Percentiles rank a stretch among this genome's conserved stretches.
Conservation (phyloP, 192 early-diverging fungal species). For the Rhizophlyctis rosea region DNA sequence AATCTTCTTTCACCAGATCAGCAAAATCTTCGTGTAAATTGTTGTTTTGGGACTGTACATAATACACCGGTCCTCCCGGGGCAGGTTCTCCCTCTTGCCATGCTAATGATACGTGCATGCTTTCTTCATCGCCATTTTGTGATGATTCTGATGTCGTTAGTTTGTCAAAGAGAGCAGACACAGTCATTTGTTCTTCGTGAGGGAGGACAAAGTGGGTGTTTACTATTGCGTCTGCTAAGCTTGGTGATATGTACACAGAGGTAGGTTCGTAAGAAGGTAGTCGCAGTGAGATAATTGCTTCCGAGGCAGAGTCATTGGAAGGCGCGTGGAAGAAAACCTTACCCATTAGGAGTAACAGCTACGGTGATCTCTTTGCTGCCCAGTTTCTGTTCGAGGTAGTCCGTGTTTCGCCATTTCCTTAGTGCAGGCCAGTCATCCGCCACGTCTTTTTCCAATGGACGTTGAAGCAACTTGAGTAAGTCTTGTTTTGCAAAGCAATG, state of each 20-base stretch:
- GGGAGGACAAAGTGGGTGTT: slow-evolving; percentile 45
- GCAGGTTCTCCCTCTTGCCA: slow-evolving; percentile 9
- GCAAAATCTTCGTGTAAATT: slow-evolving; percentile 36
- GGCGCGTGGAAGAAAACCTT: neutral
- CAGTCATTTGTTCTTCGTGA: slow-evolving; percentile 29
- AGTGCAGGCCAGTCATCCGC: slow-evolving; percentile 39
- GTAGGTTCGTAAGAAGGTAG: neutral
- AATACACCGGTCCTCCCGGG: slow-evolving; percentile 20
- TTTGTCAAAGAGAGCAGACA: slow-evolving; percentile 27
- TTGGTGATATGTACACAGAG: slow-evolving; percentile 2
- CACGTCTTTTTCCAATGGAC: slow-evolving; percentile 24
- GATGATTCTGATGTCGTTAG: slow-evolving; percentile 4
- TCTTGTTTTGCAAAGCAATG: neutral
- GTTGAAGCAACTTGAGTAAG: neutral
- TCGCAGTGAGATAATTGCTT: slow-evolving; percentile 5
- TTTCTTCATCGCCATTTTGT: neutral
- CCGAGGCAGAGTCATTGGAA: too few relatives aligned
- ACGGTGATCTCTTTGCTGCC: slow-evolving; percentile 30
- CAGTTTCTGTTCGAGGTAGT: slow-evolving; percentile 29
- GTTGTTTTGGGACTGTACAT: slow-evolving; percentile 48
- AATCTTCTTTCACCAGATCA: slow-evolving; percentile 28
- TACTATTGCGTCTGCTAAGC: slow-evolving; percentile 44
- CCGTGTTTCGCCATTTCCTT: slow-evolving; percentile 30
- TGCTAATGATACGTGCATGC: neutral
- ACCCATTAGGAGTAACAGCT: slow-evolving; percentile 49